Conservation (phyloP, 2,329 filamentous ascomycete genomes). For the Trichoderma semiorbis region DNA sequence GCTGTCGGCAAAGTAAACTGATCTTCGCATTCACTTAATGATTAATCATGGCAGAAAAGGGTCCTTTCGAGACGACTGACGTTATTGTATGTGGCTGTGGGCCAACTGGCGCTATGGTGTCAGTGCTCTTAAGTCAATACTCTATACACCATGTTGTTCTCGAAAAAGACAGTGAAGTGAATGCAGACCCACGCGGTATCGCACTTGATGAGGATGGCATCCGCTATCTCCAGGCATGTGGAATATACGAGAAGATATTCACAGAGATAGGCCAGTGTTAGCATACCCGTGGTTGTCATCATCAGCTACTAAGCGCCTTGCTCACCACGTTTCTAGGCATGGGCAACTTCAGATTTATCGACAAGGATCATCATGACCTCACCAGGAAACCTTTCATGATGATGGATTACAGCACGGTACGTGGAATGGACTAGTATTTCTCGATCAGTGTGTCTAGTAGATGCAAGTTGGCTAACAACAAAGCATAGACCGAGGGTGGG, state of each 20-base stretch:
- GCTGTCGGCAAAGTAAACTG: not conserved
- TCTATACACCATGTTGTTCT: conserved; percentile 24
- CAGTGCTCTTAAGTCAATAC: conserved; percentile 20
- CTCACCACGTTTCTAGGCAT: conserved; percentile 17
- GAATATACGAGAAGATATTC: conserved; percentile 26
- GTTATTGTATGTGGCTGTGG: conserved; percentile 28
- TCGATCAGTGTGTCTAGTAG: not conserved
- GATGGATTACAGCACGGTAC: conserved; percentile 20
- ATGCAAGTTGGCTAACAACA: not conserved
- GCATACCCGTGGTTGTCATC: not conserved
- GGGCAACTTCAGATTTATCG: conserved; percentile 20
- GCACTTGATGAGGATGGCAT: conserved; percentile 32
- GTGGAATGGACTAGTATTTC: not conserved
- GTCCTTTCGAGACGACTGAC: conserved; percentile 22
- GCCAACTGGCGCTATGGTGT: conserved; percentile 28
- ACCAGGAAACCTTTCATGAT: conserved; percentile 19
- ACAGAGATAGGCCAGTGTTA: conserved; percentile 17
- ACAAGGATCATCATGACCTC: conserved; percentile 13
- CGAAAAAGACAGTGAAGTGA: conserved; percentile 28
- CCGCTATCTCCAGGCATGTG: conserved; percentile 24
- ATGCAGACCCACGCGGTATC: conserved; percentile 30
- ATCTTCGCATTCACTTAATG: not conserved
- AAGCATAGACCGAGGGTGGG: conserved; percentile 25
- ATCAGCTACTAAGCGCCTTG: not conserved
- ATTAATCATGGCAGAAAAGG: not conserved